Evolutionary conservation across 106 monocot genomes (phyloP).

Genomic region (Acanthochlamys bracteata): DNA sequence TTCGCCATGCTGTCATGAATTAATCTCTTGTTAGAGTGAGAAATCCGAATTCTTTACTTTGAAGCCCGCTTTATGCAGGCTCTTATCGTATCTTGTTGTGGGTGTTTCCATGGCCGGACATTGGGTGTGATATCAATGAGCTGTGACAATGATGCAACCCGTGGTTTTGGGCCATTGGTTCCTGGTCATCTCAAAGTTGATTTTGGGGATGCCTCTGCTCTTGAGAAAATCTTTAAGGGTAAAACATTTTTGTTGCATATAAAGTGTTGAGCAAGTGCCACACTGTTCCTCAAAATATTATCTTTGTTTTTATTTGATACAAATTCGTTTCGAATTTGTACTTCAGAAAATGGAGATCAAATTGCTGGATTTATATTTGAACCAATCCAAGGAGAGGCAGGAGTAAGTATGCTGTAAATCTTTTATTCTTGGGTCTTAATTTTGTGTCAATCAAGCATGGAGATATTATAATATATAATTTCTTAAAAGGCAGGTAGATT

Average conservation of each 20-base stretch:
- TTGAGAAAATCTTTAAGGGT: conserved; percentile 81
- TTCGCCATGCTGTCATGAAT: background rate
- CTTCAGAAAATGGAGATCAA: conserved; percentile 73
- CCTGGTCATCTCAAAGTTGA: conserved; percentile 90
- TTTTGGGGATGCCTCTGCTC: conserved; percentile 72
- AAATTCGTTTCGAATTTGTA: background rate
- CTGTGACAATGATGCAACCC: conserved; percentile 90
- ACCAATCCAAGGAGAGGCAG: conserved; percentile 98
- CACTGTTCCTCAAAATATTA: no score
- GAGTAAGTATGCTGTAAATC: conserved; percentile 47
- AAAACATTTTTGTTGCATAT: no score
- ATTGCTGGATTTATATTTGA: conserved; percentile 96
- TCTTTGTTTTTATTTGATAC: background rate
- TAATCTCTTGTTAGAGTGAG: background rate
- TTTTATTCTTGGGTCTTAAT: background rate
- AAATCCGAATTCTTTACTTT: background rate
- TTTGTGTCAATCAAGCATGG: background rate
- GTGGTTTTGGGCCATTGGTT: conserved; percentile 92
- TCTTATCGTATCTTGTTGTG: conserved; percentile 89
- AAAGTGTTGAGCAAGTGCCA: no score
- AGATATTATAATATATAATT: no score
- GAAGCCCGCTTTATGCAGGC: conserved; percentile 36
- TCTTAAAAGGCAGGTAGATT: no score
- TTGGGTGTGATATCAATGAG: conserved; percentile 97
- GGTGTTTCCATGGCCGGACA: conserved; percentile 98